phyloP scores from a whole-genome alignment of 352 stramenopile species.

The Phytophthora capsici region DNA sequence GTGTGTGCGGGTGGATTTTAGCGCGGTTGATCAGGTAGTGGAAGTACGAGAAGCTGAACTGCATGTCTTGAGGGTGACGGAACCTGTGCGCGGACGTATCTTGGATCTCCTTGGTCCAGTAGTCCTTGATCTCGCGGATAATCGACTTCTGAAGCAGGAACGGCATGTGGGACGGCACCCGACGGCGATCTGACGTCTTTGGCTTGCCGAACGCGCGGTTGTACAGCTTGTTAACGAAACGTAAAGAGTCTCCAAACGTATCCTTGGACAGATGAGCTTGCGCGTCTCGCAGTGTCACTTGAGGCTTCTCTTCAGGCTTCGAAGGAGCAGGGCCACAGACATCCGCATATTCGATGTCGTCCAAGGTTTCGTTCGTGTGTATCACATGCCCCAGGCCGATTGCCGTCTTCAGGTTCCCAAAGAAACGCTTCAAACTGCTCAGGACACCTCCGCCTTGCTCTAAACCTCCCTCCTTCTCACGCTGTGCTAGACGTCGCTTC shows the following conservation, averaged over 20 bases:
- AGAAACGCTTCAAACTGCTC: conserved; percentile 7
- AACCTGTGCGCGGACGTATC: conserved; percentile 91
- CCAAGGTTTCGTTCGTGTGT: conserved; percentile 49
- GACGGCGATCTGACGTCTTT: conserved; percentile 52
- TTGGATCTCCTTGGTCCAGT: conserved; percentile 74
- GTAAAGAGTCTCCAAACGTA: conserved; percentile 92
- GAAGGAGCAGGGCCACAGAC: conserved; percentile 45
- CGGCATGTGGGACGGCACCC: conserved; percentile 95
- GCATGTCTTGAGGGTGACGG: conserved; percentile 92
- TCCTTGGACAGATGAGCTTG: conserved; percentile 83
- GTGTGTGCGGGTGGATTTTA: conserved; percentile 74
- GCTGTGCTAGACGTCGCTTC: conserved; percentile 51
- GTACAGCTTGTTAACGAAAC: conserved; percentile 94
- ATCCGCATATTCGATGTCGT: conserved; percentile 77
- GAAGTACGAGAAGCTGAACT: conserved; percentile 96
- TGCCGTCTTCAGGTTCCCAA: conserved; percentile 37
- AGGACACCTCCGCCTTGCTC: conserved; percentile 22
- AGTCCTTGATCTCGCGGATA: conserved; percentile 91
- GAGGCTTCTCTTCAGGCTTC: conserved; percentile 20
- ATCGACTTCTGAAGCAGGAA: conserved; percentile 92
- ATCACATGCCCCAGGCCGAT: conserved; percentile 54
- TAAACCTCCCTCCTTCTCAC: conserved; percentile 30
- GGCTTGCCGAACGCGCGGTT: conserved; percentile 86
- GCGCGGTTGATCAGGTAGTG: conserved; percentile 93
- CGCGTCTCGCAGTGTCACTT: conserved; percentile 29